Evolutionary conservation across 2,329 filamentous ascomycete genomes (phyloP).

Genomic region (Penicillium sumatraense): DNA sequence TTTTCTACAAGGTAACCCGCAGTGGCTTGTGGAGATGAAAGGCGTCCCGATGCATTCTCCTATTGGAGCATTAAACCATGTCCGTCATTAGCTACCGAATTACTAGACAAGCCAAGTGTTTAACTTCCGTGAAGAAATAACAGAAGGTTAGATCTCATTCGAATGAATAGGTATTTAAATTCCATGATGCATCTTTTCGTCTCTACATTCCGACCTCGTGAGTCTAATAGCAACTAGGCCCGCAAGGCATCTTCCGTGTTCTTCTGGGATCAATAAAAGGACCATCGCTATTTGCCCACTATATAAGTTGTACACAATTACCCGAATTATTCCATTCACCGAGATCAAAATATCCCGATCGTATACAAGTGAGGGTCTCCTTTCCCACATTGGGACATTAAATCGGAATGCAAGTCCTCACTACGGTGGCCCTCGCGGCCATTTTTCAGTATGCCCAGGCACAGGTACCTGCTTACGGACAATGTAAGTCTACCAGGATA

Average conservation of each 20-base stretch:
- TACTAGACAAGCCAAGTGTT: background rate
- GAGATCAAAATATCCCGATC: background rate
- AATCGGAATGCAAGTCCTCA: background rate
- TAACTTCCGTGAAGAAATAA: background rate
- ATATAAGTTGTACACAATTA: background rate
- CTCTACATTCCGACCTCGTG: background rate
- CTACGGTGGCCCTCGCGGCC: background rate
- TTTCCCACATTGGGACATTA: background rate
- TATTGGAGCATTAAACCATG: background rate
- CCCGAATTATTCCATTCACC: no score
- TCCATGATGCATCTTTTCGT: background rate
- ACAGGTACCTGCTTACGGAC: constrained; percentile 18
- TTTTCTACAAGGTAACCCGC: background rate
- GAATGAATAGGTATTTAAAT: background rate
- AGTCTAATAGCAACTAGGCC: background rate
- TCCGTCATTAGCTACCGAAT: no score
- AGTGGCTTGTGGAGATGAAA: background rate
- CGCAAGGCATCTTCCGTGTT: background rate
- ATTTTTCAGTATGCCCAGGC: constrained; percentile 10
- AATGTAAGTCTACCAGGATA: constrained; percentile 11
- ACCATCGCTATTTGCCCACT: background rate
- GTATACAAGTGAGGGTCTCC: no score
- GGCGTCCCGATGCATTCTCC: background rate
- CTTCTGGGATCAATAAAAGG: background rate
- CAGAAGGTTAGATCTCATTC: background rate